Evolutionary conservation across 345 rosid species (phyloP), one percentile per base, ranked within the genome.

Genomic region (Anastatica hierochuntica): DNA sequence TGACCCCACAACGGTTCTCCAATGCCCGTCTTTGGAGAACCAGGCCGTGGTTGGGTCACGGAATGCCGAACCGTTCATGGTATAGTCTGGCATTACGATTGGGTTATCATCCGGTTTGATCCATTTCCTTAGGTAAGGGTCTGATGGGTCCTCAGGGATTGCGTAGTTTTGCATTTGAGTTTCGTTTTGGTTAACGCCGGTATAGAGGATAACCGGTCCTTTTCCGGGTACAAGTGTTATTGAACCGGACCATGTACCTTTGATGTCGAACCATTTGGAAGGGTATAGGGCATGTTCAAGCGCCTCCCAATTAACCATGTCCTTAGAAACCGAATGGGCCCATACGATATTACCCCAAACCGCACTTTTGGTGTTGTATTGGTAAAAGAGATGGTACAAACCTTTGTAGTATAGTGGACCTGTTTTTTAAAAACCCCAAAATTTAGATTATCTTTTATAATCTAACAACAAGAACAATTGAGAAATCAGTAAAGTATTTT

Each of bases 321-420:
- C 97, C 53, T 46, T 81, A 1, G 98, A 92, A 1, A 92, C 86
- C 0, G 97, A 92, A 60, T 92, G 98, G 4, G 88, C 98, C 98
- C 98, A 92, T 0, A 92, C 78, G 5, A 88, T 85, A 66, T 88
- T 81, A n/a, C 96, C 98, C 96, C 96, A 92, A 1, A 88, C 95
- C 1, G 95, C 78, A 8, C 95, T 85, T 43, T 81, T 70, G 20
- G 98, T 86, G 43, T 87, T 90, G 56, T 87, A 90, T 34, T 92
- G 98, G 53, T 88, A 92, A 75, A 92, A 92, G 0, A 92, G 63
- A 53, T 88, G 98, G 64, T 92, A 92, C 0, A 74, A 5, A 7
- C 98, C 98, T 43, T 85, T 83, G 72, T 69, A 85, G 65, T 72
- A 76, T 75, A 92, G 62, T 0, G 95, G 97, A 4, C 79, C 98